These are phyloP conservation scores for Cucurbita moschata DNA, from an alignment of 306 rosid genomes.

Conservation along the genomic window DNA sequence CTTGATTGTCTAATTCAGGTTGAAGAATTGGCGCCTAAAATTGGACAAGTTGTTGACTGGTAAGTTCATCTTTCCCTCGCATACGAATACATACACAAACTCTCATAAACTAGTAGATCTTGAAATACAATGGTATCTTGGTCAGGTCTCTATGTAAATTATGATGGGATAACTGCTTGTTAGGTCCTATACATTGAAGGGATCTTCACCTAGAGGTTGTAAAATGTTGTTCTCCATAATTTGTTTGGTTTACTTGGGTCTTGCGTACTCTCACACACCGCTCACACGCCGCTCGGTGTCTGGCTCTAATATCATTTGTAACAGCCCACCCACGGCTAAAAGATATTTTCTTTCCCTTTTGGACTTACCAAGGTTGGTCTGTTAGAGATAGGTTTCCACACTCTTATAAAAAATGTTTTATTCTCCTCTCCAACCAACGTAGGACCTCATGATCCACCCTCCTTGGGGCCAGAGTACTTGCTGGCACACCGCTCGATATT, in stretches of 20 bases:
- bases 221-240: background rate
- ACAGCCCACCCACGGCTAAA: too few species aligned
- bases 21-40: conserved; percentile 68
- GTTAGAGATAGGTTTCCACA: too few species aligned
- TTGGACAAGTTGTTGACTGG: conserved; percentile 70
- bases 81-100: background rate
- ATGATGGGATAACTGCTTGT: background rate
- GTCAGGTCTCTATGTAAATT: background rate
- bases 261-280: too few species aligned
- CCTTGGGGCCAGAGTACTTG: too few species aligned
- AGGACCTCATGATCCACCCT: too few species aligned
- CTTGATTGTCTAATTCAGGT: conserved; percentile 20
- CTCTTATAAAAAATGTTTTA: too few species aligned
- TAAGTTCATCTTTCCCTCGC: conserved; percentile 3
- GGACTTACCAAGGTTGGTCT: too few species aligned
- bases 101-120: background rate
- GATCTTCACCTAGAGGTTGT: background rate
- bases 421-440: too few species aligned
- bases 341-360: too few species aligned
- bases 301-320: too few species aligned
- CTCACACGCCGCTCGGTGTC: too few species aligned
- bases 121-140: background rate
- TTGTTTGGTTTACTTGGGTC: background rate
- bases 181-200: background rate
- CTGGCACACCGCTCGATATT: too few species aligned